Conservation (phyloP, 441 rosid species). For the Mallotus japonicus region DNA sequence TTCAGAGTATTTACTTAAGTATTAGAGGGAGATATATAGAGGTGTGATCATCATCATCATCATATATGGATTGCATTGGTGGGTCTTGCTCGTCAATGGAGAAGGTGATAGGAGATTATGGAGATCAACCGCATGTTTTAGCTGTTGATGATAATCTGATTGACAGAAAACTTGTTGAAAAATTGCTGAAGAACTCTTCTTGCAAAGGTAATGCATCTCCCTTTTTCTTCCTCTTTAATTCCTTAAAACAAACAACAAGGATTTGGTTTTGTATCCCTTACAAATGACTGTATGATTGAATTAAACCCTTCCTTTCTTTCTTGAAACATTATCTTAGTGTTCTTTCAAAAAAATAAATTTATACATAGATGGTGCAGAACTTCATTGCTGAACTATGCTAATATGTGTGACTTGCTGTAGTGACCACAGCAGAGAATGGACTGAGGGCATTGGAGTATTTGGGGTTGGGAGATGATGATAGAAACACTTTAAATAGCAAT, state of each 20-base stretch:
- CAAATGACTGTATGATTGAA: too few relatives aligned
- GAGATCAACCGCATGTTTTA: slow-evolving; percentile 63
- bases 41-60: too few relatives aligned
- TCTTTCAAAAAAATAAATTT: too few relatives aligned
- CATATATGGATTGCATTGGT: slow-evolving; percentile 19
- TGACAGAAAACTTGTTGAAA: slow-evolving; percentile 73
- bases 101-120: slow-evolving; percentile 26
- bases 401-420: slow-evolving; percentile 30
- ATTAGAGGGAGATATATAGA: neutral
- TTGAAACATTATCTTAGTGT: too few relatives aligned
- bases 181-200: slow-evolving; percentile 66
- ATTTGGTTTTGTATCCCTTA: too few relatives aligned
- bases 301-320: too few relatives aligned
- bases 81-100: slow-evolving; percentile 32
- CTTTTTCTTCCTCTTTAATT: neutral
- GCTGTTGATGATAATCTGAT: slow-evolving; percentile 88
- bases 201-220: slow-evolving; percentile 56
- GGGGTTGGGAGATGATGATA: slow-evolving; percentile 48
- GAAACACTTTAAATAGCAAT: slow-evolving; percentile 17
- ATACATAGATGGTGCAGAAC: too few relatives aligned
- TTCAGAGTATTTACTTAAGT: neutral
- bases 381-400: neutral
- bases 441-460: slow-evolving; percentile 66
- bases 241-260: too few relatives aligned
- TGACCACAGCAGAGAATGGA: slow-evolving; percentile 83